Base-by-base conservation (phyloP, 495 filamentous ascomycete species). In the Aspergillus ellipticus region DNA sequence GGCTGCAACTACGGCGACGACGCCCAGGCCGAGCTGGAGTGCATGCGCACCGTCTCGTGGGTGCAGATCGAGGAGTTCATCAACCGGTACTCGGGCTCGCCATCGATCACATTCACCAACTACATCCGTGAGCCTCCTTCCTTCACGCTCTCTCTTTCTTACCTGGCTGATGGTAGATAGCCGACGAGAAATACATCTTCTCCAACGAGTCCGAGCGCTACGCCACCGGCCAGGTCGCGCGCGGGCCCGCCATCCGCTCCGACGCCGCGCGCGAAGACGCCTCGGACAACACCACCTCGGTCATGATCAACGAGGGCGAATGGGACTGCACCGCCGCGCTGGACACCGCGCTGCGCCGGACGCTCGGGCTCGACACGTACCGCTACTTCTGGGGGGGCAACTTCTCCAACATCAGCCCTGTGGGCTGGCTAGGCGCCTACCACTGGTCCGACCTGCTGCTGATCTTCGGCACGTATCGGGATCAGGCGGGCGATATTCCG, bases 371-470 rank as follows among this genome's bases (percentile, higher is more conserved):
- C 20, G 53, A 61, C 17, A 63, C 57, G 11, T 54, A 60, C 51
- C 63, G 58, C 42, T 58, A 66, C 58, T 53, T 59, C 48, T 52
- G 61, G 53, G 50, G 50, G 17, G 43, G 60, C 53, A 79, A 79
- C 65, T 81, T 81, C 57, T 66, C 60, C 43, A 77, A 79, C 51
- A 67, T 79, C 57, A 67, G 68, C 6, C 74, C 75, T 0, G 55
- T 57, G 28, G 53, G 66, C 22, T 81, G 67, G 63, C 61, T 75
- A 50, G 77, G 74, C n/a, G 74, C 76, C 0, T 78, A 69, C 55
- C 77, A 80, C 56, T 60, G 56, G 54, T 65, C 72, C 4, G 78
- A 81, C 61, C 63, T 81, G 3, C 68, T 73, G 24, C 63, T 76
- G 53, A 56, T 77, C 22, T 78, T 79, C 52, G 75, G 74, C 0